Conservation (phyloP, 139 green algal genomes). For the Chlamydomonas eustigma region DNA sequence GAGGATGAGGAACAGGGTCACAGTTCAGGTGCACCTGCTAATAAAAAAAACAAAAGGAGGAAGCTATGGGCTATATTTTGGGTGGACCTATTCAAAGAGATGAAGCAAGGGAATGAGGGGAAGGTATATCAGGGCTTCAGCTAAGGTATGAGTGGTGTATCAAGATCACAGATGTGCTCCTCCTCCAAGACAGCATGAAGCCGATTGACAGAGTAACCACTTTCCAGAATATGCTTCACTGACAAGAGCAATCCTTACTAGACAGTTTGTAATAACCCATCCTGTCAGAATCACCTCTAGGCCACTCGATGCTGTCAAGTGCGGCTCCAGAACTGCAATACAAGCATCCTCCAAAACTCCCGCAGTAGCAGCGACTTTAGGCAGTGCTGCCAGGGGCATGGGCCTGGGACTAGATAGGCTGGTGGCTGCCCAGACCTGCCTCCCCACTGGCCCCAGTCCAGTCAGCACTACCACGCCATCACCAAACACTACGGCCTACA, state of each 20-base stretch:
- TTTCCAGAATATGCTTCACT: too few species aligned
- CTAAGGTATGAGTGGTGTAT: background rate
- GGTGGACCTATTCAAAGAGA: too few species aligned
- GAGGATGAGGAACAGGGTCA: background rate
- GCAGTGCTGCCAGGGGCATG: conserved; percentile 34
- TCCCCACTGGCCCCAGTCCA: background rate
- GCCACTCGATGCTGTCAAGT: conserved; percentile 22
- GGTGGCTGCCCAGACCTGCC: conserved; percentile 50
- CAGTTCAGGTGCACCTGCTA: too few species aligned
- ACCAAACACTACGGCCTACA: conserved; percentile 37
- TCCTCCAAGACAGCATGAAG: too few species aligned
- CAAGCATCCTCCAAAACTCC: too few species aligned
- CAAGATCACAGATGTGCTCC: too few species aligned
- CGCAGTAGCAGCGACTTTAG: too few species aligned
- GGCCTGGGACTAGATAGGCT: conserved; percentile 49
- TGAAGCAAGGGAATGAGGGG: too few species aligned
- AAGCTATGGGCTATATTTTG: background rate
- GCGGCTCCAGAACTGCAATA: conserved; percentile 63
- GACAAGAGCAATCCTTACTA: too few species aligned
- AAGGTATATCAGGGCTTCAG: background rate
- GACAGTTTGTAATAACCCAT: too few species aligned
- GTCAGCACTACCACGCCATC: conserved; percentile 64
- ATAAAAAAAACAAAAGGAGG: background rate
- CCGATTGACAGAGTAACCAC: too few species aligned
- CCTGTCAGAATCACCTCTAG: background rate